Conservation (phyloP, 352 stramenopile species). For the Globisporangium paroecandrum region DNA sequence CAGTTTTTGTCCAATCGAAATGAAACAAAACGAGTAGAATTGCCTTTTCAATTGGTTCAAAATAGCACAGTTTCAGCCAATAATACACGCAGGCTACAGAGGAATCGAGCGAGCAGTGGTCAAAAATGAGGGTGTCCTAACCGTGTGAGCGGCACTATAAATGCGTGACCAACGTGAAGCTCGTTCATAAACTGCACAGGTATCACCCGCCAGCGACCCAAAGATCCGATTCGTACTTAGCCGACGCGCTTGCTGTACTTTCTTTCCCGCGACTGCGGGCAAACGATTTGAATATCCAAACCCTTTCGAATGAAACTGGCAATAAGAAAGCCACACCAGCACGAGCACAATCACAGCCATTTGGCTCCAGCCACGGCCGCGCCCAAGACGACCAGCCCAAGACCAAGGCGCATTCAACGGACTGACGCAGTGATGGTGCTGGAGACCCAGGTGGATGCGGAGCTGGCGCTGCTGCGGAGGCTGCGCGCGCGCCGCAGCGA, state of each 20-base stretch:
- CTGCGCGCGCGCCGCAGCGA: slow-evolving; percentile 20
- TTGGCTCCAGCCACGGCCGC: not conserved
- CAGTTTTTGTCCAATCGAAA: too few species aligned
- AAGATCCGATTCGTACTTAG: slow-evolving; percentile 8
- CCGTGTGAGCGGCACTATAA: too few species aligned
- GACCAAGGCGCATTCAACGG: not conserved
- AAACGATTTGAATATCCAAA: slow-evolving; percentile 21
- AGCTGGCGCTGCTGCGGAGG: slow-evolving; percentile 18
- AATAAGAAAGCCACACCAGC: not conserved
- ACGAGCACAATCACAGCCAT: not conserved
- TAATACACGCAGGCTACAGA: too few species aligned
- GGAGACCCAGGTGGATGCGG: slow-evolving; percentile 12
- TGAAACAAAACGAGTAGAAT: too few species aligned
- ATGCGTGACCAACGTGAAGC: not conserved
- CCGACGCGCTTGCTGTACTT: slow-evolving; percentile 3
- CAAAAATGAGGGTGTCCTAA: too few species aligned
- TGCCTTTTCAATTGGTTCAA: too few species aligned
- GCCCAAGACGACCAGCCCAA: not conserved
- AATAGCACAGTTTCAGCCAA: too few species aligned
- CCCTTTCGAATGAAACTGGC: not conserved
- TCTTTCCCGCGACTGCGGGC: slow-evolving; percentile 4
- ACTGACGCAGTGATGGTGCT: slow-evolving; percentile 10
- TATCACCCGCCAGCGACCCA: not conserved
- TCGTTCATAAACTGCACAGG: not conserved
- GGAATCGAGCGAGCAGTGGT: too few species aligned